Evolutionary conservation across 371 early-diverging fungal genomes (phyloP), one percentile per base, ranked within the genome.

Genomic region (Vavraia culicis): DNA sequence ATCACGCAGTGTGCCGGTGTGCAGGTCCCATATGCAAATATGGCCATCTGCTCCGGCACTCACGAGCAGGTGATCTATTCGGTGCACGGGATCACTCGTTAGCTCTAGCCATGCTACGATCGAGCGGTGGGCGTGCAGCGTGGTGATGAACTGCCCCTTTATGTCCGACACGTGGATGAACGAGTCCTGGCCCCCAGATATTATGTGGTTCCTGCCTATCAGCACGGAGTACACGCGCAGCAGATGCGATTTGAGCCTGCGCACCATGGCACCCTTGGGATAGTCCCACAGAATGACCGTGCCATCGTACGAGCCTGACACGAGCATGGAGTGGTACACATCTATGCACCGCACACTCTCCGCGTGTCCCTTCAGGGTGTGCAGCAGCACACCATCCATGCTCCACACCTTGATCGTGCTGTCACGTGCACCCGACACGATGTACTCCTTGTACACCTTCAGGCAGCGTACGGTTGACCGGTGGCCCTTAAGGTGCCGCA

Each of bases 291-390:
- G 81, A 37, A 85, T 75, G n/a, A 88, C 86, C 22, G 78, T 76
- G 0, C 85, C 78, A 69, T 95, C 95, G 78, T 90, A 80, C 56
- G 85, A 83, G 34, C 94, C 94, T 52, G 81, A 81, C 56, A 85
- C 80, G 39, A 88, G 80, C 46, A 79, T 76, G 23, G 79, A 79
- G 4, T 86, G 87, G 69, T 79, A 68, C 0, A 81, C 81, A 1
- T 88, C 87, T 37, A 98, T 64, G 8, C 90, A 84, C 19, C 95
- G 77, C 15, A 98, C 91, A 3, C 84, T 83, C 52, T 77, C 74
- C 1, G 73, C 73, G 71, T 95, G 98, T 5, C 90, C 90, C 7
- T 58, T 60, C 19, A 91, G 58, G 3, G 57, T 41, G 53, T 60
- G 48, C 4, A 62, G 34, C 35, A 46, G 53, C 15, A 39, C 36